phyloP scores from a whole-genome alignment of 2,329 filamentous ascomycete species.

The Beauveria rudraprayagi region DNA sequence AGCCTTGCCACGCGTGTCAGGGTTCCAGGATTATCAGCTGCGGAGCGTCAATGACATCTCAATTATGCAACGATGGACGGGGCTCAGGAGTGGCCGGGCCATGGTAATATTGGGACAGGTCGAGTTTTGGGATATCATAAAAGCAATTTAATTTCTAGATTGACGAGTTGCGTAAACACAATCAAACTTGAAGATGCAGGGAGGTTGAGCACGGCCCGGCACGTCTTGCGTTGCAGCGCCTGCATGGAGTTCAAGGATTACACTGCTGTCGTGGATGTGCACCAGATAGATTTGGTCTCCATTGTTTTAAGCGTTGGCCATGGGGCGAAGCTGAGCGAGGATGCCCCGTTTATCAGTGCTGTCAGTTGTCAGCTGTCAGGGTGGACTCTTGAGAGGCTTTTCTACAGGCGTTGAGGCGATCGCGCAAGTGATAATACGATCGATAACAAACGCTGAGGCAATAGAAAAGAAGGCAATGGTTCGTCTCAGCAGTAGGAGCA shows the following conservation, averaged over 20 bases:
- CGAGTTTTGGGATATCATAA: neutral
- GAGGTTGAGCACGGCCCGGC: neutral
- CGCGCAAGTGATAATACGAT: neutral
- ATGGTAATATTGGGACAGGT: neutral
- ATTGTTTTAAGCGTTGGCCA: neutral
- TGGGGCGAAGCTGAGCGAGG: neutral
- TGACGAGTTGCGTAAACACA: neutral
- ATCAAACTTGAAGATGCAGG: neutral
- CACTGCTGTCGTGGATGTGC: neutral
- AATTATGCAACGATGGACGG: neutral
- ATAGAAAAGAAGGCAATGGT: neutral
- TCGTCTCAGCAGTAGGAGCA: neutral
- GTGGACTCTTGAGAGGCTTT: neutral
- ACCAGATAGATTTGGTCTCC: constrained; percentile 1
- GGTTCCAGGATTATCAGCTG: neutral
- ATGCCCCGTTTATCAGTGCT: neutral
- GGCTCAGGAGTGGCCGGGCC: neutral
- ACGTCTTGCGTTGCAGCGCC: neutral
- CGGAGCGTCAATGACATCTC: neutral
- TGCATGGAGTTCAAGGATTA: neutral
- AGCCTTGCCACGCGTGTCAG: neutral
- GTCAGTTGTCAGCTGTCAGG: neutral
- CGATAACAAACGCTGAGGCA: neutral
- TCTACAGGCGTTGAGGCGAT: neutral
- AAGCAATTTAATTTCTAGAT: neutral